Conservation (phyloP, 768 basidiomycete species). For the Suillus decipiens region DNA sequence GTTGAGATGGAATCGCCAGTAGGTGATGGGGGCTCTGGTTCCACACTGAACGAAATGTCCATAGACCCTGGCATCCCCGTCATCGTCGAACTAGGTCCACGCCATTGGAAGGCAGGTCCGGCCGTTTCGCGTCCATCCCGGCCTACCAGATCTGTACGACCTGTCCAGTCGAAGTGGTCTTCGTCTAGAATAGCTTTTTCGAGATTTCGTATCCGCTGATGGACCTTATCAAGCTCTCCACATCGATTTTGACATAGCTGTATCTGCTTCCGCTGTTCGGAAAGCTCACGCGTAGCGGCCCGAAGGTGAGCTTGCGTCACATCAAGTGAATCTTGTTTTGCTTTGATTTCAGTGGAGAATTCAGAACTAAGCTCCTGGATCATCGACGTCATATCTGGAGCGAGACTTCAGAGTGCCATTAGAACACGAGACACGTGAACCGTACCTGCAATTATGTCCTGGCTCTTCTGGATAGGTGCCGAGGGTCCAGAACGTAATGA, state of each 20-base stretch:
- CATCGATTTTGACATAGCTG: slow-evolving; percentile 72
- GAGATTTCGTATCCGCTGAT: slow-evolving; percentile 82
- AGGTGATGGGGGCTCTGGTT: slow-evolving; percentile 75
- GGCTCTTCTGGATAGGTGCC: slow-evolving; percentile 82
- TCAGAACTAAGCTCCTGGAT: slow-evolving; percentile 77
- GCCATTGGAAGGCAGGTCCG: slow-evolving; percentile 66
- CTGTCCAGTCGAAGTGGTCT: slow-evolving; percentile 88
- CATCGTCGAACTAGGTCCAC: slow-evolving; percentile 69
- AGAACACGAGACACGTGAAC: slow-evolving; percentile 1
- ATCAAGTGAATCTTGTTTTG: slow-evolving; percentile 87
- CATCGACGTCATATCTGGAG: slow-evolving; percentile 80
- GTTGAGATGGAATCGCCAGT: slow-evolving; percentile 54
- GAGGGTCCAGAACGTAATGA: slow-evolving; percentile 73
- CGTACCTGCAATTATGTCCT: slow-evolving; percentile 80
- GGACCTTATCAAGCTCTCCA: slow-evolving; percentile 77
- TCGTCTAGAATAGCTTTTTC: slow-evolving; percentile 78
- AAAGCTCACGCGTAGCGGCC: slow-evolving; percentile 86
- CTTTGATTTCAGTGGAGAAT: slow-evolving; percentile 80
- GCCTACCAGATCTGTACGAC: slow-evolving; percentile 55
- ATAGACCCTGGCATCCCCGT: slow-evolving; percentile 62
- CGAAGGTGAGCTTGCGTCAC: slow-evolving; percentile 85
- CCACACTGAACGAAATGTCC: slow-evolving; percentile 62
- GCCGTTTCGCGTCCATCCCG: slow-evolving; percentile 35
- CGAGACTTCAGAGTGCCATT: slow-evolving; percentile 14
- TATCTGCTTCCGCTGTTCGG: slow-evolving; percentile 87